Evolutionary conservation across 352 stramenopile genomes (phyloP), one percentile per base, ranked within the genome.

Genomic region (Globisporangium radiosum): DNA sequence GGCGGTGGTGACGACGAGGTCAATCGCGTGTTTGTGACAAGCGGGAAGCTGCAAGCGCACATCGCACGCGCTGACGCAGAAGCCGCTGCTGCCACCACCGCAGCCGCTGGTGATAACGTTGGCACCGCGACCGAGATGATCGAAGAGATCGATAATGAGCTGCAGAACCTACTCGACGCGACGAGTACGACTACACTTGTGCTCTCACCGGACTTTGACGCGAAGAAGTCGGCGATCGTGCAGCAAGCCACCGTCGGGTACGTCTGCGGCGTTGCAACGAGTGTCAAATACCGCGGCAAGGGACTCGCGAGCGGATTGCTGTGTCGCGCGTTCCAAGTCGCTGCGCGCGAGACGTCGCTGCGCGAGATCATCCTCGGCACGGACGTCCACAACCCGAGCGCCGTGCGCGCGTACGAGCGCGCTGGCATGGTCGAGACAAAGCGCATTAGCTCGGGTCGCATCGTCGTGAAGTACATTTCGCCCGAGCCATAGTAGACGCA

Each of bases 371-470:
- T 54, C 3, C 42, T 72, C 4, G 65, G 58, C n/a, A 69, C 65
- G 13, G 62, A 72, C 47, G n/a, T 42, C 0, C 7, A 52, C 15
- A 72, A 72, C 52, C 39, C 37, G 8, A 54, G 54, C 9, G 65
- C 62, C 5, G 48, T 72, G 39, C 54, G 33, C 7, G 57, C 58
- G 25, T 72, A 69, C 50, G 4, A 4, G 1, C 65, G 58, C 38
- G 55, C 61, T 5, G 53, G 65, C 1, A 71, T 71, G 60, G 43
- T 56, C 48, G 57, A 60, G 45, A 63, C 56, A 17, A 58, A 65
- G 43, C 9, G 25, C 2, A 17, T 19, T 9, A 59, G 44, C 36
- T 19, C 9, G 4, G 44, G 33, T 8, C 36, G 0, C 9, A 15
- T 39, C 9, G 11, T 52, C 3, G 19, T 53, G 25, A 53, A 53